Base-by-base conservation (phyloP, 306 rosid genomes). In the Morella rubra region DNA sequence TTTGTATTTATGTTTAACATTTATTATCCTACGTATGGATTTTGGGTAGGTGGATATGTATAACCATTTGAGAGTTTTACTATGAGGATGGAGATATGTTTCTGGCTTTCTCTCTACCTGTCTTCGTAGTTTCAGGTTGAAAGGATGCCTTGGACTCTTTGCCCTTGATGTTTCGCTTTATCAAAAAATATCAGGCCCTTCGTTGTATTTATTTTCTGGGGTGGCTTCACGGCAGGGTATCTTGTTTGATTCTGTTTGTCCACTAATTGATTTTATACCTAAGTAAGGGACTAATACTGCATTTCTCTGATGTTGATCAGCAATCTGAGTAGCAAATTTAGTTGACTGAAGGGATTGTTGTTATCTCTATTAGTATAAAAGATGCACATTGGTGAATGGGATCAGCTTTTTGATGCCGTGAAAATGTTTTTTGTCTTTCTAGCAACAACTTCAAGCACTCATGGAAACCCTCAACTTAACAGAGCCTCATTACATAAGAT, bases 401-500 rank as follows among this genome's bases (percentile, higher is more conserved):
- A 61, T 71, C 27, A 75, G 69, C 67, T 70, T 44, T 37, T 71
- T 80, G 69, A 65, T 71, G 74, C 71, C 65, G 66, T 65, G 74
- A 73, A 86, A 69, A 19, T 66, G 60, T 49, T 62, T 20, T 58
- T 46, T 42, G 62, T 76, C 71, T 51, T 73, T 64, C 81, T 72
- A 95, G 98, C 98, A 90, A 87, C 98, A 95, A 95, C 98, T 92
- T 72, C 97, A 92, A 82, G 88, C 98, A n/a, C 89, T 95, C 76
- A 95, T 95, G 98, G 93, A 90, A 91, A 90, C 91, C 70, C 92
- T 95, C 60, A 89, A 84, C 66, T 75, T 85, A 66, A 95, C 98
- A 44, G 97, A 95, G 86, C 98, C 98, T 74, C 97, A 95, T 85
- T 95, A 95, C 83, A 81, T 95, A 76, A 93, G 98, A 46, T 95